A percentile compares a stretch with the other conserved stretches of the same genome.
Conservation (phyloP, 192 early-diverging fungal species). For the Lunasporangiospora selenospora region DNA sequence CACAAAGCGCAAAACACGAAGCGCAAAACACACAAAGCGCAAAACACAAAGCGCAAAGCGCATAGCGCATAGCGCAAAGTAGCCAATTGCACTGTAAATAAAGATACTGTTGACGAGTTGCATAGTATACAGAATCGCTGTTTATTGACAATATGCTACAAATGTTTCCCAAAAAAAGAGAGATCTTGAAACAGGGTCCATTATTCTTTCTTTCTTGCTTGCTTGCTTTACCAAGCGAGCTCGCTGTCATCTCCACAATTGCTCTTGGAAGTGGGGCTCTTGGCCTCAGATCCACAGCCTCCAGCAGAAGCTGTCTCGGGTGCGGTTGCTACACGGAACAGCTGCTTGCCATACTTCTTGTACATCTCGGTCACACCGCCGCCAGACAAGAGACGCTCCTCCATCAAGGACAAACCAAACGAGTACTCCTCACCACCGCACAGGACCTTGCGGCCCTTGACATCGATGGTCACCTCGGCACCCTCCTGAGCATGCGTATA, state of each 20-base stretch:
- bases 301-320: constrained; percentile 42
- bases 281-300: constrained; percentile 36
- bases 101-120: background rate
- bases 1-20: background rate
- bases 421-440: constrained; percentile 61
- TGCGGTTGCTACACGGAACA: constrained; percentile 77
- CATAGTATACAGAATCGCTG: background rate
- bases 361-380: constrained; percentile 85
- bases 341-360: constrained; percentile 74
- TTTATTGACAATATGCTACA: background rate
- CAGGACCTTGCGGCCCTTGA: constrained; percentile 70
- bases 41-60: constrained; percentile 3
- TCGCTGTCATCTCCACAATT: constrained; percentile 45
- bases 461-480: constrained; percentile 71
- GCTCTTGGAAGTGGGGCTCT: constrained; percentile 28
- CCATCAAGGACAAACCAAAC: constrained; percentile 74
- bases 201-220: background rate
- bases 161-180: background rate
- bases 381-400: constrained; percentile 74
- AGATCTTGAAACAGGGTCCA: constrained; percentile 1
- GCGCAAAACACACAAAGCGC: background rate
- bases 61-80: no score
- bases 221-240: constrained; percentile 36
- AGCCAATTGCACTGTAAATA: no score
- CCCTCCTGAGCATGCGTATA: constrained; percentile 79